phyloP scores from a whole-genome alignment of 169 alveolate species.

The Neospora caninum region DNA sequence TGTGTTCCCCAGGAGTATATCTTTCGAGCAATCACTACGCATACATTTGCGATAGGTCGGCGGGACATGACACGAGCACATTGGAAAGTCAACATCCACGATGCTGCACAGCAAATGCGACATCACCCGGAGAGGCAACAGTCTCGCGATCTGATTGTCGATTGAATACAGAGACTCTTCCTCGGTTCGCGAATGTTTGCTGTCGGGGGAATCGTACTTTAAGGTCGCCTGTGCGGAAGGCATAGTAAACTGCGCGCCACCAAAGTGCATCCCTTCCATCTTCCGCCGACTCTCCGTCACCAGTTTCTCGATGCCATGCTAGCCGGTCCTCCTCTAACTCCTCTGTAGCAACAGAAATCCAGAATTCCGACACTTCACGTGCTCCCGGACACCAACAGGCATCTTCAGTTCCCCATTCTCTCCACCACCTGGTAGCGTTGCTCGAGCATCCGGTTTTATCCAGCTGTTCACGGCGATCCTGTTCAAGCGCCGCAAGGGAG shows the following conservation, averaged over 20 bases:
- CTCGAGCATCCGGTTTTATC: neutral
- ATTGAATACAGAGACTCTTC: too few relatives aligned
- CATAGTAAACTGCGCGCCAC: constrained; percentile 61
- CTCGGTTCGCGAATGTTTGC: too few relatives aligned
- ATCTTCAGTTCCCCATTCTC: neutral
- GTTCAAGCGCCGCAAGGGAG: neutral
- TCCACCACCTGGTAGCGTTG: neutral
- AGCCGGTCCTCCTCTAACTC: neutral
- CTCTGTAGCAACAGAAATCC: neutral
- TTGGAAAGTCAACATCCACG: too few relatives aligned
- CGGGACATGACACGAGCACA: too few relatives aligned
- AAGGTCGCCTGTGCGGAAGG: constrained; percentile 50
- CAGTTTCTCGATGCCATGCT: neutral
- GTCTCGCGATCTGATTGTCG: too few relatives aligned
- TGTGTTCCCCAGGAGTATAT: too few relatives aligned
- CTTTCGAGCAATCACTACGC: too few relatives aligned
- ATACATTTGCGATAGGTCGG: too few relatives aligned
- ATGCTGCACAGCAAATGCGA: too few relatives aligned
- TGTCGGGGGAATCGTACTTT: neutral
- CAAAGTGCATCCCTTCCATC: neutral
- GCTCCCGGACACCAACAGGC: neutral
- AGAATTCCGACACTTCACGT: neutral
- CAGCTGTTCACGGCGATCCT: neutral
- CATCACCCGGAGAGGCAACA: too few relatives aligned
- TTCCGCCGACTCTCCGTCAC: neutral